These are phyloP conservation scores for Rhizoclosmatium sp. DNA, from an alignment of 192 early-diverging fungal species.

Conservation along the genomic window DNA sequence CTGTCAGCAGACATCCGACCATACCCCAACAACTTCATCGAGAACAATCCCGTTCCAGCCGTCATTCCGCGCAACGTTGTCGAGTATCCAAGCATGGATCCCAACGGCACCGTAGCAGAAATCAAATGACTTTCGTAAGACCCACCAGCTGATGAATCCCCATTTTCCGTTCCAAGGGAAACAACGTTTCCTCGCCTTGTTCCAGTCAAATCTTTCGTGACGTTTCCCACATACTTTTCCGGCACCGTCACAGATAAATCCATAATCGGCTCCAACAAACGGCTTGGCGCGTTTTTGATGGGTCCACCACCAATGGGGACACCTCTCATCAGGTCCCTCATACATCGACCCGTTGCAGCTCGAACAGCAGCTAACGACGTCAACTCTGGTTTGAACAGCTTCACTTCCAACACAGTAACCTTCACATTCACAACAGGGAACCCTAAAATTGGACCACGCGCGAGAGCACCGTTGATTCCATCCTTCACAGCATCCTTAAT, in stretches of 20 bases:
- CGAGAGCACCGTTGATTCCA: slow-evolving; percentile 74
- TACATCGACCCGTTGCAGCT: slow-evolving; percentile 54
- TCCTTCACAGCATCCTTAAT: slow-evolving; percentile 60
- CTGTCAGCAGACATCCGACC: slow-evolving; percentile 78
- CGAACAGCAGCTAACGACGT: slow-evolving; percentile 47
- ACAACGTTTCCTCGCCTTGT: slow-evolving; percentile 75
- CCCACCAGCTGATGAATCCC: slow-evolving; percentile 37
- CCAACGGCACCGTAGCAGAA: slow-evolving; percentile 76
- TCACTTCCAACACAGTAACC: slow-evolving; percentile 39
- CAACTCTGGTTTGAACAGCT: slow-evolving; percentile 39
- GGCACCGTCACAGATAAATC: slow-evolving; percentile 73
- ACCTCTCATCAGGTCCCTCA: slow-evolving; percentile 58
- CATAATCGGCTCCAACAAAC: slow-evolving; percentile 87
- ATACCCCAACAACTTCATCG: slow-evolving; percentile 86
- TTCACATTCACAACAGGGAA: slow-evolving; percentile 71
- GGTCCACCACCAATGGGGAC: background rate
- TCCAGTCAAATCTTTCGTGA: slow-evolving; percentile 84
- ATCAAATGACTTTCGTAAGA: slow-evolving; percentile 53
- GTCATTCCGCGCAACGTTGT: slow-evolving; percentile 84
- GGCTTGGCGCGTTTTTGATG: background rate
- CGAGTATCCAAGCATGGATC: slow-evolving; percentile 86
- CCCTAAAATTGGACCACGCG: slow-evolving; percentile 79
- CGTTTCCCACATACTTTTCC: slow-evolving; percentile 75
- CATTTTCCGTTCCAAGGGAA: slow-evolving; percentile 51
- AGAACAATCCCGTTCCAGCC: slow-evolving; percentile 82